Evolutionary conservation across 2,329 filamentous ascomycete species (phyloP), one percentile per base, ranked within the genome.

Genomic region (Fusarium hainanense): DNA sequence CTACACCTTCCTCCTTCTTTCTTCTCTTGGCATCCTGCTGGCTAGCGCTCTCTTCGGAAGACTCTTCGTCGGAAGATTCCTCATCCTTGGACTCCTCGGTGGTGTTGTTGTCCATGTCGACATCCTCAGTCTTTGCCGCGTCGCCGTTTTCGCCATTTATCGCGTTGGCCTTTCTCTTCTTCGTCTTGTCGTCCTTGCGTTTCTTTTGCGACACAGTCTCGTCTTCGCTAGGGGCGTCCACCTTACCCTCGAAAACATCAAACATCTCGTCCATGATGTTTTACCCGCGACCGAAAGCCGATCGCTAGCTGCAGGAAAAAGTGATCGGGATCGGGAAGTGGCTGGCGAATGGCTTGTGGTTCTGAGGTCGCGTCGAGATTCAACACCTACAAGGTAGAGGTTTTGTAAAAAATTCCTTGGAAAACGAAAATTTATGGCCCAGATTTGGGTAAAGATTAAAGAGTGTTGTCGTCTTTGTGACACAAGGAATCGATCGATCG

Each of bases 151-250:
- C 63, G 89, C 88, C 66, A n/a, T 66, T 66, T 46, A 66, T 66
- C 54, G 93, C 93, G 78, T 94, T 94, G 41, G 91, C 90, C 79
- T 93, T 93, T 80, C 94, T 89, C 86, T 98, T 97, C 83, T 94
- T 96, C 82, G 84, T 92, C 79, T 87, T 89, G 70, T 90, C 88
- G 37, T 72, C 74, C 52, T 79, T 89, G 60, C 88, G 87, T 74
- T 77, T 82, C 71, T 83, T 85, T 68, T 85, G 87, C 21, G 83
- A 71, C 12, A 70, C 72, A 67, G 71, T 78, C 79, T 85, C 81
- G 66, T 81, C 78, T 70, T 85, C 84, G 77, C 81, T 82, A 28
- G 77, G 75, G 58, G 77, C 73, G 18, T 78, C 80, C 50, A 74
- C 77, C 77, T 86, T 85, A 75, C 92, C 90, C 70, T 94, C 90